A percentile compares a stretch with the other conserved stretches of the same genome.
phyloP scores from a whole-genome alignment of 192 early-diverging fungal species.

The Backusella macrospora region DNA sequence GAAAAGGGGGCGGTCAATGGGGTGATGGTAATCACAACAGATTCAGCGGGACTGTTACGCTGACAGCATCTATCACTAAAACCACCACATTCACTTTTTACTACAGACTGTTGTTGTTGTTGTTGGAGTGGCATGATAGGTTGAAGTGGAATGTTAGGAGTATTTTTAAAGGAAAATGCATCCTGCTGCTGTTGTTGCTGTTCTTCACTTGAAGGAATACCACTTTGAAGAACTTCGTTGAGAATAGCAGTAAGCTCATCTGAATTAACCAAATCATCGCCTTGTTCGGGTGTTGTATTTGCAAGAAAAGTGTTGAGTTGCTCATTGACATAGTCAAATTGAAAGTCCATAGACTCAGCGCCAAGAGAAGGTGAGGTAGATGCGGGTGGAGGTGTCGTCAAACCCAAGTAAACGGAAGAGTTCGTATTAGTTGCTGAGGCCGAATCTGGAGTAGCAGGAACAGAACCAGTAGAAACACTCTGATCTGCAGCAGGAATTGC shows the following conservation, averaged over 20 bases:
- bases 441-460: neutral
- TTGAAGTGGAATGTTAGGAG: neutral
- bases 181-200: neutral
- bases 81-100: constrained; percentile 10
- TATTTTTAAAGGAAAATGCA: neutral
- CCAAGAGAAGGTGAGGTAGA: neutral
- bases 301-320: constrained; percentile 1
- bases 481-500: neutral
- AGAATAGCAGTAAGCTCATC: constrained; percentile 32
- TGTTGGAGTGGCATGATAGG: neutral
- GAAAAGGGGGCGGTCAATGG: constrained; percentile 6
- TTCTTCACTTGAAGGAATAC: neutral
- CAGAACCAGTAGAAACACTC: neutral
- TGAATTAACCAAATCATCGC: constrained; percentile 10
- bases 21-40: constrained; percentile 25
- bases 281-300: neutral
- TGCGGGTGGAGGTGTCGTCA: neutral
- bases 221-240: constrained; percentile 24
- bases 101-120: neutral
- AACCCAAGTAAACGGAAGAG: neutral
- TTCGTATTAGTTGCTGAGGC: neutral
- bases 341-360: neutral
- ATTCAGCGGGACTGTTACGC: neutral
- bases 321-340: constrained; percentile 19
- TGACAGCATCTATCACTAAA: constrained; percentile 15